A percentile compares a stretch with the other conserved stretches of the same genome.
Evolutionary conservation across 805 yeast species (phyloP).

Genomic region (Nakazawaea ernobii): DNA sequence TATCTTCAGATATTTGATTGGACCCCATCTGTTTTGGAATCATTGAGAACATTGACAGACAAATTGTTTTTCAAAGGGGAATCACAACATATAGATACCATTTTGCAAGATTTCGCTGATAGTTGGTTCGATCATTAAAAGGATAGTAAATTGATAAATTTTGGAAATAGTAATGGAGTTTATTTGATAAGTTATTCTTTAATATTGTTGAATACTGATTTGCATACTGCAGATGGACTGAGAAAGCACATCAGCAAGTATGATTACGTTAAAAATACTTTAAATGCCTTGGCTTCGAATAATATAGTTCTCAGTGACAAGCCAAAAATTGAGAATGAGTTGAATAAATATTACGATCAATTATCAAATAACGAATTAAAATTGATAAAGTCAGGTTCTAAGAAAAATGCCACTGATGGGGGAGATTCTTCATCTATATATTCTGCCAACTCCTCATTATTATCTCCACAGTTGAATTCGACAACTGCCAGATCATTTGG

Average conservation of each 20-base stretch:
- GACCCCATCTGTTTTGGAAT: slow-evolving; percentile 44
- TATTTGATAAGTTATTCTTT: slow-evolving; percentile 70
- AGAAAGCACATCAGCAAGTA: slow-evolving; percentile 31
- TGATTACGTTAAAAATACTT: slow-evolving; percentile 45
- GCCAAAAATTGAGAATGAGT: slow-evolving; percentile 30
- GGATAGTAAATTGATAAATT: slow-evolving; percentile 28
- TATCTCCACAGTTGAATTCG: neutral
- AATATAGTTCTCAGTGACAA: slow-evolving; percentile 15
- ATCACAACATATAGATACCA: slow-evolving; percentile 73
- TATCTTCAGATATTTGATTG: slow-evolving; percentile 29
- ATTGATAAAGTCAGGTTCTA: neutral
- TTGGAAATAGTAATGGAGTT: slow-evolving; percentile 48
- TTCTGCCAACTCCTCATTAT: neutral
- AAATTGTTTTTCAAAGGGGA: slow-evolving; percentile 75
- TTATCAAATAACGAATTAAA: slow-evolving; percentile 29
- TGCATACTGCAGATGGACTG: slow-evolving; percentile 48
- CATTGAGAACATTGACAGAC: slow-evolving; percentile 58
- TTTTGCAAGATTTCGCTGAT: slow-evolving; percentile 61
- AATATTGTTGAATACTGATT: slow-evolving; percentile 69
- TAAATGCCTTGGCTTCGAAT: slow-evolving; percentile 35
- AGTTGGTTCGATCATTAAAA: slow-evolving; percentile 54
- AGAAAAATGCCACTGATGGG: neutral
- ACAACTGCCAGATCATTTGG: slow-evolving; percentile 8
- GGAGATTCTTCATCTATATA: slow-evolving; percentile 5
- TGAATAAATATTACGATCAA: slow-evolving; percentile 38